These are phyloP conservation scores for Blepharisma stoltei DNA, from an alignment of 73 alveolate genomes.

Conservation along the genomic window DNA sequence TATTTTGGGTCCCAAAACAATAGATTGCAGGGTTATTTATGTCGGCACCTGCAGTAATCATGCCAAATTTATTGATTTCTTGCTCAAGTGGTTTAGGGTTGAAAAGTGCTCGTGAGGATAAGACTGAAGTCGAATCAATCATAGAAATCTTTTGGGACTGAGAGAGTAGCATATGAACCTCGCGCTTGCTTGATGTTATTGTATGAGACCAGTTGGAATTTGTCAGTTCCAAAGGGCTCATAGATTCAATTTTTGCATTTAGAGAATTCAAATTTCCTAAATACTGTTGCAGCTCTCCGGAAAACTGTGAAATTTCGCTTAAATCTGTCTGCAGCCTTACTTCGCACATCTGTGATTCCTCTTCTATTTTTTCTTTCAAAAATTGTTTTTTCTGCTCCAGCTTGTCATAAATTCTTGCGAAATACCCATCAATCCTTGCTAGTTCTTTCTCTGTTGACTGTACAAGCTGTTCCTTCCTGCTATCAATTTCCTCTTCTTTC, in stretches of 20 bases:
- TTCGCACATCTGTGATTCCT: background rate
- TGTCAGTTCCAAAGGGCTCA: slow-evolving; percentile 4
- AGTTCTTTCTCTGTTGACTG: background rate
- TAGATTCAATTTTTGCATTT: slow-evolving; percentile 1
- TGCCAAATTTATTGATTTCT: slow-evolving; percentile 11
- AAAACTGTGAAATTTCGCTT: background rate
- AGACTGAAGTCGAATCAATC: background rate
- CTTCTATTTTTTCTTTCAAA: background rate
- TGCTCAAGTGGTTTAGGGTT: slow-evolving; percentile 1
- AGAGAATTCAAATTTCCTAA: background rate
- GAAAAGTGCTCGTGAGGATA: background rate
- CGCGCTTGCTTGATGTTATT: background rate
- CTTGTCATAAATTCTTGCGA: background rate
- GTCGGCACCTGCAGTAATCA: background rate
- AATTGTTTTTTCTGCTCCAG: background rate
- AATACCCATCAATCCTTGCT: background rate
- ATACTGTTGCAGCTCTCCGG: background rate
- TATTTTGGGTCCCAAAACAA: slow-evolving; percentile 19
- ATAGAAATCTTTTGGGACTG: background rate
- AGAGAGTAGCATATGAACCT: background rate
- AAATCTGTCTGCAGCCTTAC: background rate
- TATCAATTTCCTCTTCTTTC: background rate
- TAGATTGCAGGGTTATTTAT: slow-evolving; percentile 4
- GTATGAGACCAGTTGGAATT: background rate
- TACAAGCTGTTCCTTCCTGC: background rate